A percentile compares a stretch with the other conserved stretches of the same genome.
Evolutionary conservation across 1,139 yeast genomes (phyloP).

Genomic region (Blastobotrys arbuscula): DNA sequence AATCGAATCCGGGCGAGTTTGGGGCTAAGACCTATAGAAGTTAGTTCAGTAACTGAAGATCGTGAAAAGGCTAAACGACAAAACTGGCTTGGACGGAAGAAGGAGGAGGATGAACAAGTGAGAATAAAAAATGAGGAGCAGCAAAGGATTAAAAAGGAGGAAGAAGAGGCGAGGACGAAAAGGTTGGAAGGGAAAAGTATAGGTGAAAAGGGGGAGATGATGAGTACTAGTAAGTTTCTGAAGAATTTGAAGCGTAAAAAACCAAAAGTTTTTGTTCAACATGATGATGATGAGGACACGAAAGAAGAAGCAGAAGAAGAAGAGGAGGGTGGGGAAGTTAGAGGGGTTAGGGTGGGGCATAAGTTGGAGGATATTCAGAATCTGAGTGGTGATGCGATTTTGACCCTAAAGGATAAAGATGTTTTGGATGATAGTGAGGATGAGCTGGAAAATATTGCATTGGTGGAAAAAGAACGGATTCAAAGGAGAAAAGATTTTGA

Average conservation of each 20-base stretch:
- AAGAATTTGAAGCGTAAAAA: conserved; percentile 21
- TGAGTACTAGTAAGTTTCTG: conserved; percentile 22
- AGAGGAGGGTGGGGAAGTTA: conserved; percentile 27
- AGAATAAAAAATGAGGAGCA: conserved; percentile 23
- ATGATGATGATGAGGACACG: too few relatives aligned
- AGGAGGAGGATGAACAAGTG: conserved; percentile 18
- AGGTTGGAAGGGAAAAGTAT: conserved; percentile 28
- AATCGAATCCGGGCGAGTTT: conserved; percentile 32
- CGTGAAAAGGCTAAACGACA: conserved; percentile 31
- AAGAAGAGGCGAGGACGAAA: conserved; percentile 17
- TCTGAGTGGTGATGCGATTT: conserved; percentile 45
- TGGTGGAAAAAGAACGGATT: conserved; percentile 23
- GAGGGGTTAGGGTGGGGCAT: conserved; percentile 46
- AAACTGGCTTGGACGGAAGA: conserved; percentile 29
- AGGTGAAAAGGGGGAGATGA: conserved; percentile 22
- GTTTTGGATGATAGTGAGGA: conserved; percentile 47
- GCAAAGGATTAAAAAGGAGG: conserved; percentile 19
- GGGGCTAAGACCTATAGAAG: conserved; percentile 32
- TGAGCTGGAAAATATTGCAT: conserved; percentile 43
- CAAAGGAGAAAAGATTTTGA: not conserved
- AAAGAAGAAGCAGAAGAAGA: conserved; percentile 17
- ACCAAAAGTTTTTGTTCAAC: conserved; percentile 15
- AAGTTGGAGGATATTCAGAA: conserved; percentile 38
- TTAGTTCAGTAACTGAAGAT: conserved; percentile 14
- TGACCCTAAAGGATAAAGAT: conserved; percentile 60